Base-by-base conservation (phyloP, 1,284 basidiomycete species). In the Marasmius sp. region DNA sequence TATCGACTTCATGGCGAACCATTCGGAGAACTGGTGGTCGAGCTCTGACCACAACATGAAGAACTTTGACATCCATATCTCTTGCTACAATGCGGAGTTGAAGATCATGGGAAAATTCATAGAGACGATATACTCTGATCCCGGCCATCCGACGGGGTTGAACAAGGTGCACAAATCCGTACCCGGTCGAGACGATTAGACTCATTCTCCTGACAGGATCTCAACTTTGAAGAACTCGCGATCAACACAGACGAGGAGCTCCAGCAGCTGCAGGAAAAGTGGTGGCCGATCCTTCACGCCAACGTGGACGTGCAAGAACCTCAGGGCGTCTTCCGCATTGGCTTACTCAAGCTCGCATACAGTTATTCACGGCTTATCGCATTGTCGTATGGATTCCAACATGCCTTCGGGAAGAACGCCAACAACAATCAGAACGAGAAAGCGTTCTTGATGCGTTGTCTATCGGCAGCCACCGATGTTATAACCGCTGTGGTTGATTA, bases 321-420 rank as follows among this genome's bases (percentile, higher is more conserved):
- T 2, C 81, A 84, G 67, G 82, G 81, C 65, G 74, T 72, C 61
- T 90, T 89, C 81, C 83, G 89, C 1, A 85, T 81, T 7, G 84
- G 85, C 2, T 71, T 92, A 6, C 75, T 92, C 61, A 83, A 79
- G 66, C 73, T 92, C 60, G 87, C 84, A 5, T 89, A 84, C 69
- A 85, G 85, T 57, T 93, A 92, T 65, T 80, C 85, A 3, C 83
- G 91, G 16, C 79, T 93, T 52, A 78, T 86, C 6, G 87, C 84
- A 1, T 75, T 93, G 43, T 89, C 90, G 0, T 88, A 88, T 66
- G 91, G 89, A 8, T 89, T 93, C 77, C 90, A 92, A 70, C 85
- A 92, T 67, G 83, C 86, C 1, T 88, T 85, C 71, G 84, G 83
- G 48, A 88, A 83, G 72, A 47, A 47, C 20, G 20, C 45, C 7